These are phyloP conservation scores for Pontederia paniculata DNA, from an alignment of 176 grass and related monocot genomes.

Conservation along the genomic window DNA sequence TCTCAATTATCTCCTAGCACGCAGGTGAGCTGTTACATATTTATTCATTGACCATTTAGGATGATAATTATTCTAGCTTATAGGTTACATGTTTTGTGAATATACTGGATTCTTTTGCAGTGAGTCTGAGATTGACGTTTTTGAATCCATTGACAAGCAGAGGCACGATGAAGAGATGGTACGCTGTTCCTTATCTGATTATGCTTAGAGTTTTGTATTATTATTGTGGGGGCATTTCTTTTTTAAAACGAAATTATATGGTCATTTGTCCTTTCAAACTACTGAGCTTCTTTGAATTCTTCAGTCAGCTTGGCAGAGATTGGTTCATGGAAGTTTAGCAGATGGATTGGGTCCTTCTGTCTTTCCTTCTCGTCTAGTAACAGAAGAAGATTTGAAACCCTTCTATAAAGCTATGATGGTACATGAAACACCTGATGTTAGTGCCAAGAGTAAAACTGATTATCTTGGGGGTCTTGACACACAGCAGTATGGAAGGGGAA, in stretches of 20 bases:
- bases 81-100: background rate
- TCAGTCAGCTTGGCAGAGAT: constrained; percentile 59
- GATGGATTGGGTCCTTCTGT: constrained; percentile 33
- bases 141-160: constrained; percentile 91
- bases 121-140: constrained; percentile 91
- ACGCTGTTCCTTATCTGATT: constrained; percentile 15
- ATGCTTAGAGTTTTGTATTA: constrained; percentile 14
- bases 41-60: background rate
- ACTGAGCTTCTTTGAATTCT: background rate
- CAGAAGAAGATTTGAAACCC: constrained; percentile 64
- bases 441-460: constrained; percentile 60
- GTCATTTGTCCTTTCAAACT: background rate
- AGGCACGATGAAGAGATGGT: constrained; percentile 82
- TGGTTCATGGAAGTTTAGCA: constrained; percentile 49
- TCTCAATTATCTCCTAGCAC: constrained; percentile 86
- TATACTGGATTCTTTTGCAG: constrained; percentile 32
- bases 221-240: background rate
- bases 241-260: background rate
- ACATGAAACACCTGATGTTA: constrained; percentile 53
- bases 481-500: constrained; percentile 91
- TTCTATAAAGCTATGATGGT: constrained; percentile 88
- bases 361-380: constrained; percentile 82
- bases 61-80: constrained; percentile 5
- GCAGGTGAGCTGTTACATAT: constrained; percentile 39
- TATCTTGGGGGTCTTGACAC: constrained; percentile 61